Base-by-base conservation (phyloP, 208 protist species). In the Leishmania arabica region DNA sequence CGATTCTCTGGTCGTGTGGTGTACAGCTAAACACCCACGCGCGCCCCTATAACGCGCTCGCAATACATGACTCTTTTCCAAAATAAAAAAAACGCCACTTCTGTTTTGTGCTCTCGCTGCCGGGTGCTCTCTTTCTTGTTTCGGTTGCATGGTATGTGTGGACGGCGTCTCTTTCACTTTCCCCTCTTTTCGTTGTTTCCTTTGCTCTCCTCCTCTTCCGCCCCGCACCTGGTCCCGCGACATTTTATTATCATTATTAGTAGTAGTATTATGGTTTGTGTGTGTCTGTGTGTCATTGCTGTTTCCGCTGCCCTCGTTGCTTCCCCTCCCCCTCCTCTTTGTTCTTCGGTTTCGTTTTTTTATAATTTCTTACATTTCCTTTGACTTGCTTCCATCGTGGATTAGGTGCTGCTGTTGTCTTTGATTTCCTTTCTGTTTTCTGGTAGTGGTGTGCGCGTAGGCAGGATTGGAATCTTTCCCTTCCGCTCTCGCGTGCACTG, bases 241-340 rank as follows among this genome's bases (percentile, higher is more conserved):
- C 51, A 13, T 34, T 5, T 34, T 34, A 5, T 17, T 37, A 5
- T 34, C 76, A 1, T 13, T 66, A 37, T 15, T 34, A 0, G 34
- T 37, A 37, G 34, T 37, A 37, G 34, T 37, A 1, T 37, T 37
- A 34, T 34, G 37, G 0, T 66, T 27, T 77, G 49, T 70, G 34
- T 85, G 60, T 85, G 60, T 42, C 5, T 45, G 42, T 45, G 77
- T 77, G 51, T 77, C 68, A 68, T 81, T 77, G 37, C 31, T 77
- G 51, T n/a, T 77, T 70, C 24, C 74, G 34, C 56, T 54, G n/a
- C 4, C 49, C 49, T 53, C 15, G 49, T 53, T 2, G 13, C 49
- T 51, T 5, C 49, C 13, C 49, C 13, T 37, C 49, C 8, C 49
- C 15, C 49, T 53, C 49, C 15, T 53, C 9, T 11, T 71, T 0